phyloP scores from a whole-genome alignment of 140 eudicot species.

The Bidens hawaiensis region DNA sequence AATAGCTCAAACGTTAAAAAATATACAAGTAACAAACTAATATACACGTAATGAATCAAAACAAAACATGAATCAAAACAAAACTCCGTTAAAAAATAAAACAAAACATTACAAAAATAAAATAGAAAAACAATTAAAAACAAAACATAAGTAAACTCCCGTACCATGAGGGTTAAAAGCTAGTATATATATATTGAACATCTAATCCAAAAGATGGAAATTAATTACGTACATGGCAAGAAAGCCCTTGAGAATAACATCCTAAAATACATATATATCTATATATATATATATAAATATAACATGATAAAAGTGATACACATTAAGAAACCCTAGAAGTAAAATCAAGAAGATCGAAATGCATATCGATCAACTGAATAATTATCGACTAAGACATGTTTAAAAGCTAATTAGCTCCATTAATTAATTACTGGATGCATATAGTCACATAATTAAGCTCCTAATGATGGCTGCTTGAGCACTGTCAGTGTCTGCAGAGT shows the following conservation, averaged over 20 bases:
- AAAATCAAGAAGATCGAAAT: slow-evolving; percentile 7
- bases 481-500: slow-evolving; percentile 65
- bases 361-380: slow-evolving; percentile 14
- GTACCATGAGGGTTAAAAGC: too few relatives aligned
- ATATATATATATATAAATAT: slow-evolving; percentile 7
- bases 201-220: background rate
- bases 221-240: background rate
- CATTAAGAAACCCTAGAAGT: background rate
- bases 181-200: too few relatives aligned
- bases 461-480: slow-evolving; percentile 89
- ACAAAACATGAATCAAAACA: too few relatives aligned
- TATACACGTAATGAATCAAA: too few relatives aligned
- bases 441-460: slow-evolving; percentile 72
- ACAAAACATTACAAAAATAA: too few relatives aligned
- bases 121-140: too few relatives aligned
- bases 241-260: background rate
- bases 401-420: slow-evolving; percentile 5
- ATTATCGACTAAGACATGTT: background rate
- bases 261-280: slow-evolving; percentile 6
- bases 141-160: too few relatives aligned
- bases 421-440: slow-evolving; percentile 1
- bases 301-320: slow-evolving; percentile 1
- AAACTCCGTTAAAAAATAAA: too few relatives aligned
- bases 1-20: too few relatives aligned
- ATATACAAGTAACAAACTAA: too few relatives aligned